Evolutionary conservation across 179 eudicot genomes (phyloP), one percentile per base, ranked within the genome.

Genomic region (Drosera spatulata): DNA sequence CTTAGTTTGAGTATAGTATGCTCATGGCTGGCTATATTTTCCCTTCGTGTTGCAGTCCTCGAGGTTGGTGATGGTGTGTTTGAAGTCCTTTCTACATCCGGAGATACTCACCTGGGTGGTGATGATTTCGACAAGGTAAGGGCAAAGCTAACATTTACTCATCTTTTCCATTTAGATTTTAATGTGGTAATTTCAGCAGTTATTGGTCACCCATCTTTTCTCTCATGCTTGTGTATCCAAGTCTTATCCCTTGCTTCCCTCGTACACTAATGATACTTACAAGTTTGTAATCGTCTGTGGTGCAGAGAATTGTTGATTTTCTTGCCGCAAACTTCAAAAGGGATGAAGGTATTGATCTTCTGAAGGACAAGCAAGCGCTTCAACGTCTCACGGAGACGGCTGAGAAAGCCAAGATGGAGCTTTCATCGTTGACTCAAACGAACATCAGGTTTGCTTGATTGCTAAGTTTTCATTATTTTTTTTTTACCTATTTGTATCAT

Each of bases 11-110:
- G 11, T 6, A 57, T 41, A 13, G 7, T 54, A 22, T 22, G 33
- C 33, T 22, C 33, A 22, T 22, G 33, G 38, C 14, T 59, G 41
- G n/a, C 50, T 58, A 13, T 43, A 5, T 10, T 13, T 45, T 53
- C 12, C 45, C n/a, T 54, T 10, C 12, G 3, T 50, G 41, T 15
- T 58, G 49, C 75, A 75, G 83, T 79, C 56, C 77, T 77, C 50
- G 83, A 81, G 69, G 86, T 81, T 13, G 86, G 86, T 13, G 83
- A 81, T 73, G 86, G 86, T 66, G 86, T 81, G 42, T 81, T 81
- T 50, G 86, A 81, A 66, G 86, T 78, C 71, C 66, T 81, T 45
- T 78, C 86, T 6, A 81, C 86, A 10, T 78, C 83, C 50, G 86
- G 86, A 7, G 86, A 81, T 51, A 81, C 86, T 49, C 83, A 81